Base-by-base conservation (phyloP, 768 basidiomycete species). In the Porpolomopsis calyptriformis region DNA sequence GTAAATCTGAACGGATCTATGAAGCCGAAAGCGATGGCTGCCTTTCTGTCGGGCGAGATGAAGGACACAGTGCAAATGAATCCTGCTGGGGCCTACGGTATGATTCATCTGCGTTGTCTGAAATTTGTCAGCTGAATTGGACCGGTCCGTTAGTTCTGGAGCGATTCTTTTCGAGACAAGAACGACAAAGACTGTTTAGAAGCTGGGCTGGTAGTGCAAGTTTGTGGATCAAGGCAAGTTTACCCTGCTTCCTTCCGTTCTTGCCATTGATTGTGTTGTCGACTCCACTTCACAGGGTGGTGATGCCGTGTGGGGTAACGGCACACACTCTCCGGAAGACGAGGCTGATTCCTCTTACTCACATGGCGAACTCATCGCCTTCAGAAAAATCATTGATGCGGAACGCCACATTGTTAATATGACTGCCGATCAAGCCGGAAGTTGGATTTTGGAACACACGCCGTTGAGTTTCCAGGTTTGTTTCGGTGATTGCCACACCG, bases 201-300 rank as follows among this genome's bases (percentile, higher is more conserved):
- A 86, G 83, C 57, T 99, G 94, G 94, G 89, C 89, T 5, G 93
- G 93, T 25, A 85, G 88, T 52, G 90, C 85, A 19, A 86, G 87
- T 53, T 76, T 92, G 78, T 93, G 91, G 91, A 76, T 93, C 49
- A 94, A 93, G 76, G 87, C 78, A 58, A 23, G 43, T 34, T 14
- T n/a, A 36, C 18, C 10, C 14, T 35, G 19, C n/a, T 42, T 39
- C n/a, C 39, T 24, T 41, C n/a, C 16, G 11, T 19, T 5, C 7
- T 39, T 24, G 14, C 25, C 29, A 36, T 14, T 19, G 10, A 10
- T 49, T 27, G n/a, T 27, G 20, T 34, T 40, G 5, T 18, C 22
- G 20, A 22, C 48, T 31, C 14, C 29, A 31, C 14, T 34, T 19
- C 4, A 19, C 50, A 90, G 83, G 89, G 89, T 44, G 90, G 92